These are phyloP conservation scores for Linaria vulgaris DNA, from an alignment of 257 asterid genomes.

Conservation along the genomic window DNA sequence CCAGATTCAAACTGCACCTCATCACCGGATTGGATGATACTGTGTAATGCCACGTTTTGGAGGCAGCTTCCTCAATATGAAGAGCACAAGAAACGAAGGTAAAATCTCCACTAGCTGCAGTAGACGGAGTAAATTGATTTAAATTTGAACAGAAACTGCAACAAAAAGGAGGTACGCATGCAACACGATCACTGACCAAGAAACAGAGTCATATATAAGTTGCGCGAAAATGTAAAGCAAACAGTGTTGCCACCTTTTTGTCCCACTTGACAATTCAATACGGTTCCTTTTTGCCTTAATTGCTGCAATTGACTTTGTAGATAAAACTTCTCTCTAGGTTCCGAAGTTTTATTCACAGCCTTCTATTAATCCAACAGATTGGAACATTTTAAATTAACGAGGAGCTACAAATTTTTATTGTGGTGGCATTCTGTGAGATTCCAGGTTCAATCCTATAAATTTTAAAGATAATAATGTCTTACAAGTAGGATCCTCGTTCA, in stretches of 20 bases:
- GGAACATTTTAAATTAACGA: too few relatives aligned
- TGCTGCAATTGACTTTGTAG: too few relatives aligned
- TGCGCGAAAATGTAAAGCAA: neutral
- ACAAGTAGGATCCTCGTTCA: too few relatives aligned
- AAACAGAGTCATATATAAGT: too few relatives aligned
- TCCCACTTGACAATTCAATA: neutral
- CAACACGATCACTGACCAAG: neutral
- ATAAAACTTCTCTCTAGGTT: too few relatives aligned
- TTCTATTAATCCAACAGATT: too few relatives aligned
- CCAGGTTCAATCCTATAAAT: too few relatives aligned
- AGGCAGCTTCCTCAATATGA: conserved; percentile 92
- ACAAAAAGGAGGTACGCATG: neutral
- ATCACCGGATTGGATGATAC: conserved; percentile 85
- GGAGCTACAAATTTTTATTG: too few relatives aligned
- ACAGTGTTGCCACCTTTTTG: neutral
- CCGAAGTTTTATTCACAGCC: too few relatives aligned
- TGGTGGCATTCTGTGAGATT: too few relatives aligned
- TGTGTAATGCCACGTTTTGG: conserved; percentile 91
- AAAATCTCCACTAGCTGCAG: conserved; percentile 82
- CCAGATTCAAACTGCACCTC: neutral
- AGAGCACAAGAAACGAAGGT: conserved; percentile 91
- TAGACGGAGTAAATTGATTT: neutral
- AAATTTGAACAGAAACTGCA: conserved; percentile 1
- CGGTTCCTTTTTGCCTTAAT: too few relatives aligned
- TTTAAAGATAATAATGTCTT: too few relatives aligned